Percentiles rank a stretch among this genome's conserved stretches.
Conservation (phyloP, 2,329 filamentous ascomycete species). For the Talaromyces funiculosus region DNA sequence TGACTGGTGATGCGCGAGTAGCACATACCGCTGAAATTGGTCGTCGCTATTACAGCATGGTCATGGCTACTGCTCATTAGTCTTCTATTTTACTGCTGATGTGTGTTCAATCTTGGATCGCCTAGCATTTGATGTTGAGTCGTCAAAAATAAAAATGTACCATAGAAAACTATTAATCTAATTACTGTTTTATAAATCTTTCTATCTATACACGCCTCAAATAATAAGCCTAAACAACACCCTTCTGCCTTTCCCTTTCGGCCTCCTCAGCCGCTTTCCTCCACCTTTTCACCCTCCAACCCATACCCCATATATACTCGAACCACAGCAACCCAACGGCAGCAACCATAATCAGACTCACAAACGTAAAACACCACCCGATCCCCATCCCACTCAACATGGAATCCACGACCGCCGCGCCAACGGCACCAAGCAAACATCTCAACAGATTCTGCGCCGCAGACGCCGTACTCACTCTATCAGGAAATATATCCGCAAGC, state of each 20-base stretch:
- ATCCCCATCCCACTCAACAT: constrained; percentile 31
- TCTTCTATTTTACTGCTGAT: background rate
- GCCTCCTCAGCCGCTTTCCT: constrained; percentile 3
- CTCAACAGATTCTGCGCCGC: constrained; percentile 34
- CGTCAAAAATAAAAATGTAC: background rate
- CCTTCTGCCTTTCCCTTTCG: background rate
- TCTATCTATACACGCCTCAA: background rate
- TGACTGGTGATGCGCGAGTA: constrained; percentile 68
- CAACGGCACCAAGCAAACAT: constrained; percentile 32
- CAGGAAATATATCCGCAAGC: constrained; percentile 38
- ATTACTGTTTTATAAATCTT: background rate
- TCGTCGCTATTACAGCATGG: constrained; percentile 60
- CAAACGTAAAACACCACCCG: constrained; percentile 36
- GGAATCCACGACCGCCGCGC: constrained; percentile 29
- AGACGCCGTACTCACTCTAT: constrained; percentile 27
- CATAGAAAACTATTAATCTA: background rate
- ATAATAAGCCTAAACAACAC: background rate
- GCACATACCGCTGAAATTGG: constrained; percentile 66
- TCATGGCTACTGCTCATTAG: constrained; percentile 50
- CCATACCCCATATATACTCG: constrained; percentile 23
- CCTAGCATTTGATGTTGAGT: background rate
- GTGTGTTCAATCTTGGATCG: background rate
- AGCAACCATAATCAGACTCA: constrained; percentile 29
- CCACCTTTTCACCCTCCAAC: constrained; percentile 22
- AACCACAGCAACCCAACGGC: constrained; percentile 28